A percentile compares a stretch with the other conserved stretches of the same genome.
These are phyloP conservation scores for Prunella vulgaris DNA, from an alignment of 257 asterid genomes.

Conservation along the genomic window DNA sequence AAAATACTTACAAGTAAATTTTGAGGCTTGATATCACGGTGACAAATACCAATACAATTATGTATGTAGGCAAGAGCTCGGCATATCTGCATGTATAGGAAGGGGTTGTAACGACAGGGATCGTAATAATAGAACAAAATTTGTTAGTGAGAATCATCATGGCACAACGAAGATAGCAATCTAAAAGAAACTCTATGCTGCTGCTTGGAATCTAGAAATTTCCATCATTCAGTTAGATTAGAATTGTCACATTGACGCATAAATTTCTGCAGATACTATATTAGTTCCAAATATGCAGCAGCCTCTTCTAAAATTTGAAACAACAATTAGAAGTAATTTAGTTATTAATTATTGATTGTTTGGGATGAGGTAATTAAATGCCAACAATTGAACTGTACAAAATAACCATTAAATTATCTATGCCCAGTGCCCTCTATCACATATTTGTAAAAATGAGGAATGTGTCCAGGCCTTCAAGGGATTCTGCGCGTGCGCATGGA, in stretches of 20 bases:
- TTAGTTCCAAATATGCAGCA: background rate
- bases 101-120: slow-evolving; percentile 11
- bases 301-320: background rate
- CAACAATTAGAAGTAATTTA: background rate
- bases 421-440: slow-evolving; percentile 2
- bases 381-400: background rate
- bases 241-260: background rate
- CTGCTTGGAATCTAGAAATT: background rate
- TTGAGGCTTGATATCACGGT: slow-evolving; percentile 98
- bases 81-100: slow-evolving; percentile 64
- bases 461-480: background rate
- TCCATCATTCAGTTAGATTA: background rate
- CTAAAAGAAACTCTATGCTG: background rate
- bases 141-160: slow-evolving; percentile 2
- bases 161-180: slow-evolving; percentile 3
- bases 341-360: too few species aligned
- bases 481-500: background rate
- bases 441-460: background rate
- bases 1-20: slow-evolving; percentile 77
- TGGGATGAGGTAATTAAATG: too few species aligned
- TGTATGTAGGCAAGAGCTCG: slow-evolving; percentile 94
- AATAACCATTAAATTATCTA: background rate
- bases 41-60: slow-evolving; percentile 90
- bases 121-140: slow-evolving; percentile 3
- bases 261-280: background rate